Evolutionary conservation across 495 filamentous ascomycete species (phyloP).

Genomic region (Oidiodendron maius): DNA sequence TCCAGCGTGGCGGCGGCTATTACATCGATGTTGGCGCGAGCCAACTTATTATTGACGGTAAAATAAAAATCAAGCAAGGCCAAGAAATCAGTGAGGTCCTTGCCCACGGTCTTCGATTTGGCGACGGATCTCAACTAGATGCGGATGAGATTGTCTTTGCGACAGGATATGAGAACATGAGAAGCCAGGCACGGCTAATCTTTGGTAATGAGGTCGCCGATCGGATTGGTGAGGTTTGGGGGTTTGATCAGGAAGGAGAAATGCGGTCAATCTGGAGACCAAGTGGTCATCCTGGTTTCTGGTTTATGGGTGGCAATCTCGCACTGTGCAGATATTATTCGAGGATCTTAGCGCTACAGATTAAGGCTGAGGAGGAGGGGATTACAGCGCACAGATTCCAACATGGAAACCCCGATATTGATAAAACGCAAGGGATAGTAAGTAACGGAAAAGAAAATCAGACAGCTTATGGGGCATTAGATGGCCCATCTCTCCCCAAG

Average conservation of each 20-base stretch:
- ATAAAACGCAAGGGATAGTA: too few relatives aligned
- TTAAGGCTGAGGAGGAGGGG: conserved; percentile 59
- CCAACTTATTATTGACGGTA: conserved; percentile 66
- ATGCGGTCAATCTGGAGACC: conserved; percentile 58
- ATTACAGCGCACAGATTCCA: too few relatives aligned
- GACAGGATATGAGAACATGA: conserved; percentile 81
- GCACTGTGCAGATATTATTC: conserved; percentile 69
- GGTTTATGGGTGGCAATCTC: conserved; percentile 78
- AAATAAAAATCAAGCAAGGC: conserved; percentile 70
- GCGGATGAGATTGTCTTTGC: conserved; percentile 79
- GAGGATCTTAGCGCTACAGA: conserved; percentile 67
- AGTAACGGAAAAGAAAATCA: too few relatives aligned
- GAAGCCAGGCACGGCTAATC: conserved; percentile 50
- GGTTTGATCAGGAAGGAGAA: conserved; percentile 71
- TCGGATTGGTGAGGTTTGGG: conserved; percentile 65
- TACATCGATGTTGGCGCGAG: conserved; percentile 75
- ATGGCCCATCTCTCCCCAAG: too few relatives aligned
- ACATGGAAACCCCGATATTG: too few relatives aligned
- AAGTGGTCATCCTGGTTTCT: conserved; percentile 70
- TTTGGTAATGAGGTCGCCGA: conserved; percentile 69
- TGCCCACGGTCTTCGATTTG: conserved; percentile 54
- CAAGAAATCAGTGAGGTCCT: conserved; percentile 23
- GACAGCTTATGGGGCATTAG: too few relatives aligned
- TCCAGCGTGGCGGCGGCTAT: conserved; percentile 69
- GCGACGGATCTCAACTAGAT: conserved; percentile 58